These are phyloP conservation scores for Mucor ambiguus DNA, from an alignment of 371 early-diverging fungal genomes.

Conservation along the genomic window DNA sequence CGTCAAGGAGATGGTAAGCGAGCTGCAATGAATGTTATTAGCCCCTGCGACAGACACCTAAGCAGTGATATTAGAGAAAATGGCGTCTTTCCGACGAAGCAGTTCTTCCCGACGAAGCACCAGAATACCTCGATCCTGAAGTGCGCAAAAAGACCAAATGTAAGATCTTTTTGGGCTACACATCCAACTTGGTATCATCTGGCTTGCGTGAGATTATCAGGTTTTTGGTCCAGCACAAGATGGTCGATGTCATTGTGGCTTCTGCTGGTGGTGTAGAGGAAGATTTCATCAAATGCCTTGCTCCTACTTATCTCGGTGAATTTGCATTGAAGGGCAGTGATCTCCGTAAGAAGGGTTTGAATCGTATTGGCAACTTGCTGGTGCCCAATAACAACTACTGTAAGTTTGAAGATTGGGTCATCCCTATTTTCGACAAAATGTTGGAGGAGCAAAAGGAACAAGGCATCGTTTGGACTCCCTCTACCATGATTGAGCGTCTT, in stretches of 20 bases:
- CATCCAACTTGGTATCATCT: slow-evolving; percentile 97
- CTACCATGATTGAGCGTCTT: slow-evolving; percentile 89
- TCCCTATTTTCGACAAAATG: slow-evolving; percentile 93
- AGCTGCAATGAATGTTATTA: not conserved
- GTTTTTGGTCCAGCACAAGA: slow-evolving; percentile 88
- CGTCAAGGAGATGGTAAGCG: slow-evolving; percentile 84
- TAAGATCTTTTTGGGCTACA: slow-evolving; percentile 97
- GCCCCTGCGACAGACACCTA: not conserved
- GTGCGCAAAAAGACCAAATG: slow-evolving; percentile 74
- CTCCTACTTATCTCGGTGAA: slow-evolving; percentile 88
- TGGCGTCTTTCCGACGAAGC: slow-evolving; percentile 93
- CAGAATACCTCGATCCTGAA: slow-evolving; percentile 68
- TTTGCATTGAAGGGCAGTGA: slow-evolving; percentile 83
- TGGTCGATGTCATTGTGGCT: slow-evolving; percentile 94
- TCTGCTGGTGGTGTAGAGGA: slow-evolving; percentile 99
- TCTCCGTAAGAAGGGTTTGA: slow-evolving; percentile 92
- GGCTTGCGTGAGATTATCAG: slow-evolving; percentile 97
- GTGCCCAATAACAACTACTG: slow-evolving; percentile 99
- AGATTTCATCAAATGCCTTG: slow-evolving; percentile 99
- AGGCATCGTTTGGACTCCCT: slow-evolving; percentile 88
- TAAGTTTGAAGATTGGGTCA: slow-evolving; percentile 98
- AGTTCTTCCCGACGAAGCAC: slow-evolving; percentile 62
- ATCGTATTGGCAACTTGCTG: slow-evolving; percentile 98
- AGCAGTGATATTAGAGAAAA: slow-evolving; percentile 49
- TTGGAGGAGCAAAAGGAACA: slow-evolving; percentile 86